These are phyloP conservation scores for Carex pumila DNA, from an alignment of 176 grass and related monocot species.

Conservation along the genomic window DNA sequence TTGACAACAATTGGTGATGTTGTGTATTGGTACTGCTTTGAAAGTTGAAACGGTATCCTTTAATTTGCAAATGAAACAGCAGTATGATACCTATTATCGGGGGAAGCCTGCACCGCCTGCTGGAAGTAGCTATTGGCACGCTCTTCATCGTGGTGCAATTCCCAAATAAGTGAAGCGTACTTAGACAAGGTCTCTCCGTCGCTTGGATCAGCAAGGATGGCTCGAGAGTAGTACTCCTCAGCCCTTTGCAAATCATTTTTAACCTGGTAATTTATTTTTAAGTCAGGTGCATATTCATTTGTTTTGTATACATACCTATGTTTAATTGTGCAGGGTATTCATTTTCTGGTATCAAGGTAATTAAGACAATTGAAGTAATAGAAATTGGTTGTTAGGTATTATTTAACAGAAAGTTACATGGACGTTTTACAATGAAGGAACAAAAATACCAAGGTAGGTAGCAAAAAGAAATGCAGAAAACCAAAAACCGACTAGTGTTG, in stretches of 20 bases:
- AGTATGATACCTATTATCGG: constrained; percentile 36
- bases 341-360: not conserved
- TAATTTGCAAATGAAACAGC: not conserved
- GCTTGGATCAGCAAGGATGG: constrained; percentile 55
- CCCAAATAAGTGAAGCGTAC: constrained; percentile 88
- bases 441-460: not conserved
- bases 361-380: not conserved
- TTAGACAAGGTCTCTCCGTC: constrained; percentile 85
- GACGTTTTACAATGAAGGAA: not conserved
- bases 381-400: not conserved
- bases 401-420: not conserved
- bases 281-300: not conserved
- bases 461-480: not conserved
- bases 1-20: not conserved
- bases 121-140: constrained; percentile 78
- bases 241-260: constrained; percentile 56
- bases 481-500: not conserved
- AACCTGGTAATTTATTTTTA: constrained; percentile 23
- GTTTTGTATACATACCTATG: not conserved
- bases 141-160: constrained; percentile 68
- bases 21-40: not conserved
- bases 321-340: not conserved
- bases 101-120: constrained; percentile 47
- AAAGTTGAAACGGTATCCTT: not conserved
- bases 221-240: constrained; percentile 93